phyloP scores from a whole-genome alignment of 768 basidiomycete genomes.

The Lactarius trivialis region DNA sequence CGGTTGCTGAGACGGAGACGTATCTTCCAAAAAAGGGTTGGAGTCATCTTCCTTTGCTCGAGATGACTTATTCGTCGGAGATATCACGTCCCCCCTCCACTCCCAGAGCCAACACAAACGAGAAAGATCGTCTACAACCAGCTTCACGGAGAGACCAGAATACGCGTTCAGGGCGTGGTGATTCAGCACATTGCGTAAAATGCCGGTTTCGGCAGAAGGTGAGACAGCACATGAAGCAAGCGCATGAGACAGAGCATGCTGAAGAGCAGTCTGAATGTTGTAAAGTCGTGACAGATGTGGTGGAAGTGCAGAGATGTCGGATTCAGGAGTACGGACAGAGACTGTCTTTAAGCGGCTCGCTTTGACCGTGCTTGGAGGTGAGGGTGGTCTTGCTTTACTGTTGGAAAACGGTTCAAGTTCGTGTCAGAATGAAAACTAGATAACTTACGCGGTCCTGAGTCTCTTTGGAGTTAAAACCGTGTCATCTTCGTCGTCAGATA shows the following conservation, averaged over 20 bases:
- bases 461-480: slow-evolving; percentile 61
- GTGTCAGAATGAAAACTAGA: slow-evolving; percentile 10
- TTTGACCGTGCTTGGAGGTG: slow-evolving; percentile 46
- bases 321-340: slow-evolving; percentile 19
- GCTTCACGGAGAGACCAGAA: slow-evolving; percentile 55
- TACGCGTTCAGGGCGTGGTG: slow-evolving; percentile 67
- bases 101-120: slow-evolving; percentile 88
- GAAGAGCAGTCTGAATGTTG: slow-evolving; percentile 60
- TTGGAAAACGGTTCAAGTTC: neutral
- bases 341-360: slow-evolving; percentile 28
- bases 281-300: slow-evolving; percentile 54
- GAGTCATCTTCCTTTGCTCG: slow-evolving; percentile 23
- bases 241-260: slow-evolving; percentile 80
- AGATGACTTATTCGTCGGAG: slow-evolving; percentile 21
- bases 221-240: slow-evolving; percentile 77
- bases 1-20: slow-evolving; percentile 28
- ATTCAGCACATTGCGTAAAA: slow-evolving; percentile 73
- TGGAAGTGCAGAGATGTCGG: slow-evolving; percentile 38
- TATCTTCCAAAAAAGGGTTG: slow-evolving; percentile 26
- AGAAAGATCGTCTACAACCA: slow-evolving; percentile 61
- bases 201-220: slow-evolving; percentile 67
- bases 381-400: slow-evolving; percentile 41
- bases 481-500: slow-evolving; percentile 46
- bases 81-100: slow-evolving; percentile 57
- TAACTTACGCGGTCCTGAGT: slow-evolving; percentile 47